Base-by-base conservation (phyloP, 768 basidiomycete genomes). In the Lactifluus echinatus region DNA sequence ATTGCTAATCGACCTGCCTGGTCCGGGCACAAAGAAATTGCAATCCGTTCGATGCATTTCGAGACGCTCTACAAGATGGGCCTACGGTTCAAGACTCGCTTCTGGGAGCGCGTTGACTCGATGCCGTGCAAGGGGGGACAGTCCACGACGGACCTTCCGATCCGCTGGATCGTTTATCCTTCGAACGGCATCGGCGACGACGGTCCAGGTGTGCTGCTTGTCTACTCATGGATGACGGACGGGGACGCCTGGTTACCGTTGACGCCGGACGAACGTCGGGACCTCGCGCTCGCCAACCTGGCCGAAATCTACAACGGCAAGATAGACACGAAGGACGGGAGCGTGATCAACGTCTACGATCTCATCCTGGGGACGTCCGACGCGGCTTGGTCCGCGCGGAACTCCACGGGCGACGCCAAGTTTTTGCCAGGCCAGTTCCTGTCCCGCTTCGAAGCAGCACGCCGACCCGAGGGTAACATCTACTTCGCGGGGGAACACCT, bases 331-430 rank as follows among this genome's bases (percentile, higher is more conserved):
- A 39, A 46, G 23, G 56, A 60, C 21, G 56, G 59, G 39, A 58
- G 40, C 43, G 28, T 29, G 11, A 48, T 60, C 26, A 65, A 66
- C 26, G 56, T 66, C 29, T 52, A 60, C 36, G 59, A 64, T 39
- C 63, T 66, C 43, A 54, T 67, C 54, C 52, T 67, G 24, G 55
- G 37, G 11, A 57, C 64, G 3, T 59, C 60, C 11, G 67, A 66
- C 34, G 59, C 64, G 15, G 61, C 45, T 33, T 69, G 67, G 68
- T 65, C 66, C 4, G 56, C 61, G 26, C 55, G 59, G 21, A 62
- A 54, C 37, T 61, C 64, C 5, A 66, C 66, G 19, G 68, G 67
- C n/a, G 67, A 66, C 28, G 68, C 67, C n/a, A 69, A 67, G 66
- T 68, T 67, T 55, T 55, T 69, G 42, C 67, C 67, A 0, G 67